Evolutionary conservation across 1,284 basidiomycete species (phyloP), one percentile per base, ranked within the genome.

Genomic region (Gymnopus androsaceus): DNA sequence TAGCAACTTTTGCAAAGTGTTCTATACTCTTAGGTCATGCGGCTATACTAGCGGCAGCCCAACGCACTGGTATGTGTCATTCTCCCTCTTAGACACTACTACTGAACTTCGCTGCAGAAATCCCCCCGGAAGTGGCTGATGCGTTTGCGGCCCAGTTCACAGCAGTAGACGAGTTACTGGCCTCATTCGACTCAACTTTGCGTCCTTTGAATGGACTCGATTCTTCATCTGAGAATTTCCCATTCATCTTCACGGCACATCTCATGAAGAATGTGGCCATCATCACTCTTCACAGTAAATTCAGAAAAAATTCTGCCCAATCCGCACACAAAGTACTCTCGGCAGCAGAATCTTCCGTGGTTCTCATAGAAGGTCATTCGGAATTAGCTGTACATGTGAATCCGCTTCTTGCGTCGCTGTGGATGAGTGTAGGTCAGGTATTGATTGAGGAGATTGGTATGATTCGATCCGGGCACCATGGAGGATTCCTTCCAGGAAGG

Each of bases 11-110:
- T 38, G 56, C 48, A 8, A 60, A 60, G 23, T 56, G 56, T 23
- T 60, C 59, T 19, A 41, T 58, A 14, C 49, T 60, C 11, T 47
- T 58, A 17, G 51, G 51, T 11, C 48, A 53, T n/a, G 56, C 59
- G 19, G 27, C 47, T 3, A 45, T 12, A 23, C 31, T 60, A 7
- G 25, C 45, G 14, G 33, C 23, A 25, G 37, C 48, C 19, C 30
- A 51, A 44, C 41, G 42, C 37, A 21, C 37, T 6, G 45, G 50
- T 31, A 42, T 25, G 25, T n/a, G 19, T 45, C 12, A 11, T 15
- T 40, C 15, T 17, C 12, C 19, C 8, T 1, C 6, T 25, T 27
- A 8, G 23, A 14, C 19, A 8, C 17, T 31, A 23, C 27, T 11
- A 14, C 21, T 38, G 31, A 23, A 15, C 28, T 23, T 27, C 12